These are phyloP conservation scores for Globisporangium acanthophoron DNA, from an alignment of 352 stramenopile genomes.

Conservation along the genomic window DNA sequence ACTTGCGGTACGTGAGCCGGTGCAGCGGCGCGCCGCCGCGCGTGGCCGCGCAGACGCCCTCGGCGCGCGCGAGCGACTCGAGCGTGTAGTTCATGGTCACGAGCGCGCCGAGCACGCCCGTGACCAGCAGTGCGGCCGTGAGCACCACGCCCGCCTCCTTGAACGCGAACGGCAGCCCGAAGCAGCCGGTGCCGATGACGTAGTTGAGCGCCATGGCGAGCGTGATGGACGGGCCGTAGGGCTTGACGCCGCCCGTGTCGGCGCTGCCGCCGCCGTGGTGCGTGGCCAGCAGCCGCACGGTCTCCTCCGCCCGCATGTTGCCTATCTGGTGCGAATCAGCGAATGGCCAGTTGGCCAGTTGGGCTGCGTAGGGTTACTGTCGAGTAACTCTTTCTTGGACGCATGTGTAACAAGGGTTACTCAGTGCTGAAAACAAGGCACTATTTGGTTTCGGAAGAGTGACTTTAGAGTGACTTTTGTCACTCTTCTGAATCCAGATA, in stretches of 20 bases:
- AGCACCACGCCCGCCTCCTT: conserved; percentile 63
- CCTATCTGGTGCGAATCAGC: no score
- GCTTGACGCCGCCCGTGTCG: conserved; percentile 33
- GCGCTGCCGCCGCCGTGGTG: conserved; percentile 8
- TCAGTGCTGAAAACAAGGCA: no score
- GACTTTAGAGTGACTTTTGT: background rate
- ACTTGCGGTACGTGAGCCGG: conserved; percentile 81
- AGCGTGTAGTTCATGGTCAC: conserved; percentile 89
- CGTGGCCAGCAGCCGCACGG: conserved; percentile 22
- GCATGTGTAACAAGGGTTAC: no score
- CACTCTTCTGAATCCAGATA: background rate
- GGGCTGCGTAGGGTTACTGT: background rate
- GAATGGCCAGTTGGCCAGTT: background rate
- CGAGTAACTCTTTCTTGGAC: no score
- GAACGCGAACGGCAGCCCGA: conserved; percentile 79
- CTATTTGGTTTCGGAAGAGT: no score
- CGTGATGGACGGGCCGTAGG: conserved; percentile 61
- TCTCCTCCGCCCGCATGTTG: conserved; percentile 18
- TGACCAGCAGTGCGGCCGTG: conserved; percentile 48
- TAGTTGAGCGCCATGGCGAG: conserved; percentile 85
- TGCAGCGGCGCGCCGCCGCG: conserved; percentile 45
- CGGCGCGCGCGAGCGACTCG: conserved; percentile 68
- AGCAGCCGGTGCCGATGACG: conserved; percentile 84
- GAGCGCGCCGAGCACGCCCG: conserved; percentile 55
- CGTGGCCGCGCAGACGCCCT: conserved; percentile 62